Evolutionary conservation across 2,329 filamentous ascomycete genomes (phyloP), one percentile per base, ranked within the genome.

Genomic region (Grosmannia huntii): DNA sequence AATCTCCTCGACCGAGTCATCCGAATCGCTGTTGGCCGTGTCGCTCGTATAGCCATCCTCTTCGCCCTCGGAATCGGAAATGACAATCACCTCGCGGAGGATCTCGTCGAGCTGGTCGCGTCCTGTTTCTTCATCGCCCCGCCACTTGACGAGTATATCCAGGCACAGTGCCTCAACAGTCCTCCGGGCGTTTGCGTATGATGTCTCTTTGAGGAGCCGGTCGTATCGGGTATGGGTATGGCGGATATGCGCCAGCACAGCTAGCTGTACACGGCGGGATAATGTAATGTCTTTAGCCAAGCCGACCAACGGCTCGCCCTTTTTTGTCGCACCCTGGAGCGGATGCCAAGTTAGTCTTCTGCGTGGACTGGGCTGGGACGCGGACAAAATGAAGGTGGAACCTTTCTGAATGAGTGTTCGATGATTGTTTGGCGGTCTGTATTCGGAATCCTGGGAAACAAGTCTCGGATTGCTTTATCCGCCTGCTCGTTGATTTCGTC

Each of bases 141-240:
- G 82, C 83, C 83, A 86, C 78, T 85, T 85, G 74, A 85, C 79
- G 68, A 86, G 78, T 57, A 82, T 74, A 63, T 85, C 83, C 52
- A 86, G 72, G 62, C 83, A 86, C 16, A 82, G 71, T 36, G 75
- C 69, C 64, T 85, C 81, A 51, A 85, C 82, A 48, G 76, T 76
- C 69, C 78, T 84, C 61, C 83, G 75, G 56, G 83, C 82, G 65
- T 81, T 81, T 55, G 74, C 71, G 74, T 81, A 85, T 21, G 70
- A 73, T 5, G 80, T 81, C 65, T 85, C 79, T 64, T 69, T 77
- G 19, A 85, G 71, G 21, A 86, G 71, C 59, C 78, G 68, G 65
- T 86, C 83, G 70, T 86, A 86, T 64, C 80, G 76, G 6, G 83
- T 86, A 64, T 85, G 81, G n/a, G 70, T 81, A 65, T 86, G 83